phyloP scores from a whole-genome alignment of 1,284 basidiomycete species.

The Cystobasidium slooffiae region DNA sequence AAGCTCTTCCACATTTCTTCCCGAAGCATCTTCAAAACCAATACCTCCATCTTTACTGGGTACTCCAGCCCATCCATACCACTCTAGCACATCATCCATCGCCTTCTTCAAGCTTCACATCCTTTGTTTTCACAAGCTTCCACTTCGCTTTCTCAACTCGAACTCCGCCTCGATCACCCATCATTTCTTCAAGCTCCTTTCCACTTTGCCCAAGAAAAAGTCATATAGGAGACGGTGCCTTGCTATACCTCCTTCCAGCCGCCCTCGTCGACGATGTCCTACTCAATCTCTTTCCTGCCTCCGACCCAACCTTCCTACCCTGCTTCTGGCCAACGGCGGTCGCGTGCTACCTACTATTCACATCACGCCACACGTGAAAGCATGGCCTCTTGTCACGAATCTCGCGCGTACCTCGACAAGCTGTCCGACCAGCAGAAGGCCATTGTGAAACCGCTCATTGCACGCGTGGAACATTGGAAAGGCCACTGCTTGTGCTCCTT shows the following conservation, averaged over 20 bases:
- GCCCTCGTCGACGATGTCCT: neutral
- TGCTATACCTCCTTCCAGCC: neutral
- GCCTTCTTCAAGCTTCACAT: neutral
- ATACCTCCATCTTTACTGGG: too few relatives aligned
- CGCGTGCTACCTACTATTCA: neutral
- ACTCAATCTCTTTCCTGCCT: conserved; percentile 16
- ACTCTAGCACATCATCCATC: neutral
- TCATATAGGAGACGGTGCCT: too few relatives aligned
- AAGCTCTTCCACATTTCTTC: neutral
- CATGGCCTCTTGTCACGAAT: conserved; percentile 3
- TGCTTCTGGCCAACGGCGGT: neutral
- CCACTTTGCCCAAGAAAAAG: too few relatives aligned
- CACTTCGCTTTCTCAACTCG: neutral
- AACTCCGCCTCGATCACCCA: neutral
- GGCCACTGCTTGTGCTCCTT: conserved; percentile 46
- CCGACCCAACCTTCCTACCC: neutral
- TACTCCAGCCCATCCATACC: neutral
- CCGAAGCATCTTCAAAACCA: neutral
- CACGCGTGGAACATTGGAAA: conserved; percentile 36
- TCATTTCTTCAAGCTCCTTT: neutral
- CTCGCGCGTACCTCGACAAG: conserved; percentile 6
- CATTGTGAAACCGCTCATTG: conserved; percentile 6
- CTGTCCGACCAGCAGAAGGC: conserved; percentile 8
- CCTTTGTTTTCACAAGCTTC: neutral
- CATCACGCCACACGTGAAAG: neutral